These are phyloP conservation scores for Psilocybe subaeruginosa DNA, from an alignment of 768 basidiomycete species.

Conservation along the genomic window DNA sequence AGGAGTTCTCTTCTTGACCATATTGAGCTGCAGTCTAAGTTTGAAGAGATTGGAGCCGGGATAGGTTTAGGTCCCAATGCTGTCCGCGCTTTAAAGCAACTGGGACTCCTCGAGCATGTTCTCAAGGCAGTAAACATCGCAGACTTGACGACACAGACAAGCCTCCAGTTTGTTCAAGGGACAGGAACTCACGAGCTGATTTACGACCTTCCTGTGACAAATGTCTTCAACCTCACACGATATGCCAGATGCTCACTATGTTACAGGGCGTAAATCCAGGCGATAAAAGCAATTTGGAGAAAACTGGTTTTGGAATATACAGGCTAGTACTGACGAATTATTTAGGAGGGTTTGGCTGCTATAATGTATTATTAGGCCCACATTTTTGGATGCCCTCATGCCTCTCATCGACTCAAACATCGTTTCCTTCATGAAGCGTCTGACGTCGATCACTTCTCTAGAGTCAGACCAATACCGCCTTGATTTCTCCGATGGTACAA, in stretches of 20 bases:
- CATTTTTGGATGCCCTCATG: conserved; percentile 49
- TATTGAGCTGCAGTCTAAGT: conserved; percentile 35
- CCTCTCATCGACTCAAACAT: conserved; percentile 40
- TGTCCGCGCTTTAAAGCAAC: conserved; percentile 39
- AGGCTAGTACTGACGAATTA: conserved; percentile 29
- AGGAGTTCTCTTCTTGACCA: background rate
- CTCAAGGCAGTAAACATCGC: conserved; percentile 35
- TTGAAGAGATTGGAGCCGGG: conserved; percentile 55
- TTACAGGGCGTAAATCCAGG: background rate
- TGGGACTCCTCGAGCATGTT: conserved; percentile 47
- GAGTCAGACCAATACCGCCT: conserved; percentile 33
- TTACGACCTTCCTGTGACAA: conserved; percentile 37
- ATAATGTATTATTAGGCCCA: conserved; percentile 36
- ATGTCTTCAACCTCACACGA: background rate
- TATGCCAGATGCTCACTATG: background rate
- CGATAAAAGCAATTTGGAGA: conserved; percentile 20
- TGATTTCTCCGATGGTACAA: conserved; percentile 51
- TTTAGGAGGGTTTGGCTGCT: background rate
- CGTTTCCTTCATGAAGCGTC: conserved; percentile 53
- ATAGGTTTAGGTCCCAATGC: conserved; percentile 54
- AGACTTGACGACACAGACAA: conserved; percentile 25
- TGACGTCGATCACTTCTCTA: conserved; percentile 32
- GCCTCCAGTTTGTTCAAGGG: conserved; percentile 45
- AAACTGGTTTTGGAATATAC: conserved; percentile 48
- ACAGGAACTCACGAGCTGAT: conserved; percentile 41